Evolutionary conservation across 1,284 basidiomycete genomes (phyloP).

Genomic region (Marasmius fiardii): DNA sequence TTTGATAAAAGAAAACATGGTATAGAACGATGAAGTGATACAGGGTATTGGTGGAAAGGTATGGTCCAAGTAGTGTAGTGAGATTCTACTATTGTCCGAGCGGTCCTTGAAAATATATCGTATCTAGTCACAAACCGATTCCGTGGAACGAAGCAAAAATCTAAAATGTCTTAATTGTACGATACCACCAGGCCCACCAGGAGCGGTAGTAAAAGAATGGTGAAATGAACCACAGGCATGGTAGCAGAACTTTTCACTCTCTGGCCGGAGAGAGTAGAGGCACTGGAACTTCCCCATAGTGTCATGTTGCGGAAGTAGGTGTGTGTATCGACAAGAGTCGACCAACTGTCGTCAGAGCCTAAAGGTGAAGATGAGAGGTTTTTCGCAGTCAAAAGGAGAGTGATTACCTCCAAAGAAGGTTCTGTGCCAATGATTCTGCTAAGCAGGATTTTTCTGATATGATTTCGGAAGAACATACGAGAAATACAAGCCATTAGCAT

Average conservation of each 20-base stretch:
- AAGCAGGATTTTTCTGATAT: not conserved
- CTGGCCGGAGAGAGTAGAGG: constrained; percentile 44
- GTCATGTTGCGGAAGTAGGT: constrained; percentile 70
- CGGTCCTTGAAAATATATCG: too few relatives aligned
- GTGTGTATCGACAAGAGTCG: constrained; percentile 55
- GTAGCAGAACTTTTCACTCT: constrained; percentile 20
- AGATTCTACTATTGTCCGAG: too few relatives aligned
- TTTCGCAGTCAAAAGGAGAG: constrained; percentile 4
- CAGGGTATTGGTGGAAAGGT: too few relatives aligned
- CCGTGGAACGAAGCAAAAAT: not conserved
- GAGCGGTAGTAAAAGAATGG: not conserved
- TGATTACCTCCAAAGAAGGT: constrained; percentile 69
- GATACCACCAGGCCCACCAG: not conserved
- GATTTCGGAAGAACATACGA: constrained; percentile 41
- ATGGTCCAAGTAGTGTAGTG: too few relatives aligned
- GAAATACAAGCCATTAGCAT: constrained; percentile 62
- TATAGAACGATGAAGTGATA: too few relatives aligned
- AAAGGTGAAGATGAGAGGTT: constrained; percentile 7
- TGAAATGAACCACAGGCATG: not conserved
- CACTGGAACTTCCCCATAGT: constrained; percentile 45
- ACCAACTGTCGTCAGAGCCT: constrained; percentile 64
- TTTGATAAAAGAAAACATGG: too few relatives aligned
- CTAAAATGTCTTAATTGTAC: not conserved
- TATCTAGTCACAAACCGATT: not conserved
- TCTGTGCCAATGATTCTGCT: constrained; percentile 26